A percentile compares a stretch with the other conserved stretches of the same genome.
Conservation (phyloP, 2,329 filamentous ascomycete genomes). For the Xylaria sp. region DNA sequence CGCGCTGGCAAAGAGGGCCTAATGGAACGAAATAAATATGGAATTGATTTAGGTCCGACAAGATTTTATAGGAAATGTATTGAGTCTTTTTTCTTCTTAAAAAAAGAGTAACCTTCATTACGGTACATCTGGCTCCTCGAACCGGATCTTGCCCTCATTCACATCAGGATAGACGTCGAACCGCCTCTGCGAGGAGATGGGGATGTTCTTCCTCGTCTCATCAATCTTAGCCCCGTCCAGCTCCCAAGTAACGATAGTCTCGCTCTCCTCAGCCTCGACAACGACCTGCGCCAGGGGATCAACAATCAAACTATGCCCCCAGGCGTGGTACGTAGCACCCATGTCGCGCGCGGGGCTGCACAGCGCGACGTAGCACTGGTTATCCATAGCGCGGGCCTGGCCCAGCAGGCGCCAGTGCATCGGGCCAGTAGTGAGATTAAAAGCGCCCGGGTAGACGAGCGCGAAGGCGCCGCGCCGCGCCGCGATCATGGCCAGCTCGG, state of each 20-base stretch:
- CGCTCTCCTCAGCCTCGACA: conserved; percentile 79
- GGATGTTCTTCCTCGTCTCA: conserved; percentile 83
- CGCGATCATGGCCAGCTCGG: conserved; percentile 90
- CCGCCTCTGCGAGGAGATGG: conserved; percentile 82
- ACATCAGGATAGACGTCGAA: conserved; percentile 98
- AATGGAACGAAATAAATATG: too few relatives aligned
- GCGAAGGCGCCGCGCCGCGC: conserved; percentile 88
- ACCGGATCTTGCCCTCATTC: conserved; percentile 66
- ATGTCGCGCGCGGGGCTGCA: conserved; percentile 90
- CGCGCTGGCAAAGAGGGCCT: too few relatives aligned
- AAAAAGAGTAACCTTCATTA: too few relatives aligned
- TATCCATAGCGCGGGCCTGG: conserved; percentile 87
- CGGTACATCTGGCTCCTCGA: conserved; percentile 44
- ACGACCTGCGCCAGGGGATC: conserved; percentile 90
- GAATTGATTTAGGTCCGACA: neutral
- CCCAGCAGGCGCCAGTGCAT: conserved; percentile 91
- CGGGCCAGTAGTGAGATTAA: conserved; percentile 92
- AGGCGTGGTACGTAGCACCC: conserved; percentile 84
- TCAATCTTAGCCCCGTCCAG: conserved; percentile 75
- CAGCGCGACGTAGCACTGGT: conserved; percentile 92
- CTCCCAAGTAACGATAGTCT: conserved; percentile 80
- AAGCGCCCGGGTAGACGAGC: conserved; percentile 94
- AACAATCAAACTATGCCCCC: conserved; percentile 88
- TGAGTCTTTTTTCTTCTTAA: too few relatives aligned
- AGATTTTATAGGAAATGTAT: neutral